Conservation (phyloP, 768 basidiomycete species). For the Suillus placidus region DNA sequence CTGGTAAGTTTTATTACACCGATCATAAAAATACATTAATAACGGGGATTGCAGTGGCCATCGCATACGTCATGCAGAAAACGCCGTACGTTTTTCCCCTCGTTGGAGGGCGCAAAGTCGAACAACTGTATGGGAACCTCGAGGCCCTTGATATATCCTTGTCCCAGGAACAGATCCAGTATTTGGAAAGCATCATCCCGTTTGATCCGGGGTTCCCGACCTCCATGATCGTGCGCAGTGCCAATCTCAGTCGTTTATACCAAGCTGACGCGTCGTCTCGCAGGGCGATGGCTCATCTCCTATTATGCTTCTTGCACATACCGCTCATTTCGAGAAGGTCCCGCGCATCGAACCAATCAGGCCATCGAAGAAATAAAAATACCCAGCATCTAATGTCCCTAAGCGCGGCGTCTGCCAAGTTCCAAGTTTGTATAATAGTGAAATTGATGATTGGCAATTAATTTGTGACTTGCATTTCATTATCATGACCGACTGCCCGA, state of each 20-base stretch:
- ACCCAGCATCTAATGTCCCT: neutral
- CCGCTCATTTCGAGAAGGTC: slow-evolving; percentile 14
- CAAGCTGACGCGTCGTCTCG: neutral
- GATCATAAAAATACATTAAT: neutral
- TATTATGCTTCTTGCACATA: neutral
- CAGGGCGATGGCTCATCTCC: slow-evolving; percentile 9
- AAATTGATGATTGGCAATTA: slow-evolving; percentile 2
- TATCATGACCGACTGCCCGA: neutral
- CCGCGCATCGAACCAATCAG: slow-evolving; percentile 8
- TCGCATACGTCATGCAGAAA: slow-evolving; percentile 44
- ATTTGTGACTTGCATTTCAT: neutral
- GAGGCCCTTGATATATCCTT: slow-evolving; percentile 39
- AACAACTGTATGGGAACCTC: slow-evolving; percentile 38
- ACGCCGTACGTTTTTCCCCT: slow-evolving; percentile 41
- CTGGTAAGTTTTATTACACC: slow-evolving; percentile 18
- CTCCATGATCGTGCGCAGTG: slow-evolving; percentile 28
- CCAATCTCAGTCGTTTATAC: neutral
- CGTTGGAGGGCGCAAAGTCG: slow-evolving; percentile 40
- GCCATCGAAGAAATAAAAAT: slow-evolving; percentile 6
- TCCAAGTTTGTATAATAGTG: neutral
- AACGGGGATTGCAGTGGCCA: slow-evolving; percentile 28
- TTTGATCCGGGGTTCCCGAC: slow-evolving; percentile 41
- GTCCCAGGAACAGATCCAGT: slow-evolving; percentile 33
- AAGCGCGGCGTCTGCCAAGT: neutral
- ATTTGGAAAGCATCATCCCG: slow-evolving; percentile 34